Base-by-base conservation (phyloP, 2,329 filamentous ascomycete genomes). In the Diaporthe helianthi region DNA sequence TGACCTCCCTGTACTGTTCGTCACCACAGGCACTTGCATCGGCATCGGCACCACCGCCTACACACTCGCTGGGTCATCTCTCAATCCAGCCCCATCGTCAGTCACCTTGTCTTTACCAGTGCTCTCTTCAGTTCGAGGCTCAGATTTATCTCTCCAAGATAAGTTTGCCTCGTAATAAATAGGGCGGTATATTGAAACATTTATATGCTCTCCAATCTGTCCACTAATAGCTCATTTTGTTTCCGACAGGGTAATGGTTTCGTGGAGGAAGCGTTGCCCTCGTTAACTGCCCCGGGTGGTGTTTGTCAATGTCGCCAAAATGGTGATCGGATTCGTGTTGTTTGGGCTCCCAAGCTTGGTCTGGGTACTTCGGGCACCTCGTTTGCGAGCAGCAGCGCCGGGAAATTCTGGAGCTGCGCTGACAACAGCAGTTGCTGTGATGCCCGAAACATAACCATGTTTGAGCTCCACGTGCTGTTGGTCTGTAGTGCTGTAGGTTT, bases 31-130 rank as follows among this genome's bases (percentile, higher is more conserved):
- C 24, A 81, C 78, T 3, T 78, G 92, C 91, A 75, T 89, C 22
- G 80, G 70, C 4, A 86, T 93, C 15, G 85, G 88, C 29, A 77
- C 83, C 1, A 73, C 77, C 53, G 77, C 90, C 36, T 93, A 90
- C 81, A 60, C 90, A 8, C 67, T 91, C 13, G 89, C 7, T 93
- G 89, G 85, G 77, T 93, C 72, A 89, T 94, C 72, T 90, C 91
- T 13, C 87, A 91, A 74, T 86, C 89, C 0, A 90, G 93, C 49
- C 92, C 92, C 4, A 89, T 90, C 76, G 94, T 93, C 81, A 87
- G 86, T 58, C 81, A 93, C 49, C 80, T 93, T 17, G 81, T 83
- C 67, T 83, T 86, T 74, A 82, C 78, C 51, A 84, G 83, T 1
- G 79, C 83, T 1, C 81, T 86, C 33, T 85, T 86, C 76, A 78